phyloP scores from a whole-genome alignment of 208 protist species.

The Crithidia bombi region DNA sequence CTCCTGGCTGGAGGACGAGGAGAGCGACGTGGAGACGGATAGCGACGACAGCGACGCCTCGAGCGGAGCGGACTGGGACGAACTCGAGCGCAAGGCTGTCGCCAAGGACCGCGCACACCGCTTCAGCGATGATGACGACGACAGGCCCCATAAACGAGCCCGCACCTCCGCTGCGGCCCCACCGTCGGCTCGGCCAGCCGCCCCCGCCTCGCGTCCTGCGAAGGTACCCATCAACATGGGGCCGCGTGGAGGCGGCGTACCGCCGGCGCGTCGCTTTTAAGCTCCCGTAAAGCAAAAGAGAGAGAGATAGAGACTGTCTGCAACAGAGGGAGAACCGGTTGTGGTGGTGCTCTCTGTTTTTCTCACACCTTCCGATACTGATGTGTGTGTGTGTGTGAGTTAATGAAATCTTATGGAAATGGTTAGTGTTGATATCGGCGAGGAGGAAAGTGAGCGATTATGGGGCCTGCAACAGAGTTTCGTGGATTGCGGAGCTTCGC shows the following conservation, averaged over 20 bases:
- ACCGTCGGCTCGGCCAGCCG: slow-evolving; percentile 6
- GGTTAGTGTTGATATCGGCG: too few relatives aligned
- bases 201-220: slow-evolving; percentile 17
- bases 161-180: slow-evolving; percentile 26
- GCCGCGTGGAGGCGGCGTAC: slow-evolving; percentile 35
- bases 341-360: too few relatives aligned
- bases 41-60: slow-evolving; percentile 61
- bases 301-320: not conserved
- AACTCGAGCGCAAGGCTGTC: slow-evolving; percentile 82
- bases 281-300: not conserved
- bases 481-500: too few relatives aligned
- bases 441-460: too few relatives aligned
- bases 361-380: too few relatives aligned
- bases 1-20: slow-evolving; percentile 84
- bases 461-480: too few relatives aligned
- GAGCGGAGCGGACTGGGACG: slow-evolving; percentile 82
- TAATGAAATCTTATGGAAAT: too few relatives aligned
- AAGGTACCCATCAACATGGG: slow-evolving; percentile 41
- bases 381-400: too few relatives aligned
- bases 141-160: slow-evolving; percentile 47
- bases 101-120: slow-evolving; percentile 67
- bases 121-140: slow-evolving; percentile 68
- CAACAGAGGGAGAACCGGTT: too few relatives aligned
- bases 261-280: slow-evolving; percentile 73
- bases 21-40: slow-evolving; percentile 49